These are phyloP conservation scores for Psilocybe cubensis DNA, from an alignment of 768 basidiomycete genomes.

Conservation along the genomic window DNA sequence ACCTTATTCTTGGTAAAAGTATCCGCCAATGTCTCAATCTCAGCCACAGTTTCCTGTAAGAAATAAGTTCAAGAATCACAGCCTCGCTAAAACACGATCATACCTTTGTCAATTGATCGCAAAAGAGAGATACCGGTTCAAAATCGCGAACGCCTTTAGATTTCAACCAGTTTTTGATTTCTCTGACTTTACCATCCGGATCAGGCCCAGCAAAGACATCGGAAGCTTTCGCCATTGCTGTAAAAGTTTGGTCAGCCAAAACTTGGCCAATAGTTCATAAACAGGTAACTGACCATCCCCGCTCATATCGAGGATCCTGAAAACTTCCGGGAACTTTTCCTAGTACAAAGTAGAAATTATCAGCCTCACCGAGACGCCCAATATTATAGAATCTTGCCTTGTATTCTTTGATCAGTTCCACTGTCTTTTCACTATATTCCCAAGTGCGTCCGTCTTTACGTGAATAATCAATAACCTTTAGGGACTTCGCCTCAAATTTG, in stretches of 20 bases:
- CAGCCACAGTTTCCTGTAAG: constrained; percentile 70
- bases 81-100: constrained; percentile 6
- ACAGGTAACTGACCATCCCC: constrained; percentile 62
- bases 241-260: constrained; percentile 3
- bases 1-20: constrained; percentile 63
- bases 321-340: constrained; percentile 85
- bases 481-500: constrained; percentile 92
- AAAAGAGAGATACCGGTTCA: constrained; percentile 90
- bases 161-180: constrained; percentile 86
- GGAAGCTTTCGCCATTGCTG: constrained; percentile 76
- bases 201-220: constrained; percentile 58
- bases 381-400: constrained; percentile 49
- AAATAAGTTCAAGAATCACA: neutral
- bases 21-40: constrained; percentile 82
- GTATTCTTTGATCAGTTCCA: constrained; percentile 83
- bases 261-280: neutral
- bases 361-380: neutral
- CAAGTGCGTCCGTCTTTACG: constrained; percentile 82
- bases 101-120: constrained; percentile 91
- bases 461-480: constrained; percentile 94
- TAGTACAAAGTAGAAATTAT: constrained; percentile 27
- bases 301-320: constrained; percentile 66
- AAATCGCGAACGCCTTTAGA: constrained; percentile 86
- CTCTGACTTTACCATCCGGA: constrained; percentile 72
- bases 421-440: constrained; percentile 92